phyloP scores from a whole-genome alignment of 208 protist species.

The Crithidia fasciculata region DNA sequence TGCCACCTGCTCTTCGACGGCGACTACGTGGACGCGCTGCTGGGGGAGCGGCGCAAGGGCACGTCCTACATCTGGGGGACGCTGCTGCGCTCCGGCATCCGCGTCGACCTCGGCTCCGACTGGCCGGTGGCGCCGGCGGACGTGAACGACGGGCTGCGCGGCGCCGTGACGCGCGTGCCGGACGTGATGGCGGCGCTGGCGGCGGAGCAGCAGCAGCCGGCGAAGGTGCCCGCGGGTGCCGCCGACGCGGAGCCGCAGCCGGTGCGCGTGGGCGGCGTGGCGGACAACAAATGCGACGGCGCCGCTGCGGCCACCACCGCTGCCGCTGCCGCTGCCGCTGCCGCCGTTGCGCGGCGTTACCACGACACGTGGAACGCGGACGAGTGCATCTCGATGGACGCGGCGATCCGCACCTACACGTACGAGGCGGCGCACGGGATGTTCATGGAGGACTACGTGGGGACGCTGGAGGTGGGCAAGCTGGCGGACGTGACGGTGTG shows the following conservation, averaged over 20 bases:
- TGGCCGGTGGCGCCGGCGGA: conserved; percentile 67
- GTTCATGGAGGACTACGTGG: conserved; percentile 63
- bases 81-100: conserved; percentile 39
- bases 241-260: neutral
- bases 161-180: conserved; percentile 59
- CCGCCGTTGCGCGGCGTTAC: conserved; percentile 31
- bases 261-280: neutral
- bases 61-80: conserved; percentile 61
- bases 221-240: neutral
- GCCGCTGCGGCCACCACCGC: neutral
- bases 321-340: conserved; percentile 6
- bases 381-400: conserved; percentile 63
- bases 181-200: conserved; percentile 57
- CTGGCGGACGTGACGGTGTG: conserved; percentile 69
- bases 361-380: conserved; percentile 52
- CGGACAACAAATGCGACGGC: neutral
- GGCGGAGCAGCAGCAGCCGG: conserved; percentile 31
- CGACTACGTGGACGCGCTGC: conserved; percentile 54
- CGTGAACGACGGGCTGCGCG: conserved; percentile 54
- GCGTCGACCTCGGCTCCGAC: conserved; percentile 63
- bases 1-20: conserved; percentile 66
- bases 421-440: conserved; percentile 56
- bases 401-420: conserved; percentile 61
- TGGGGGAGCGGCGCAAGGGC: conserved; percentile 41
- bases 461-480: conserved; percentile 64